A percentile compares a stretch with the other conserved stretches of the same genome.
phyloP scores from a whole-genome alignment of 192 early-diverging fungal genomes.

The Gaertneriomyces semiglobifer region DNA sequence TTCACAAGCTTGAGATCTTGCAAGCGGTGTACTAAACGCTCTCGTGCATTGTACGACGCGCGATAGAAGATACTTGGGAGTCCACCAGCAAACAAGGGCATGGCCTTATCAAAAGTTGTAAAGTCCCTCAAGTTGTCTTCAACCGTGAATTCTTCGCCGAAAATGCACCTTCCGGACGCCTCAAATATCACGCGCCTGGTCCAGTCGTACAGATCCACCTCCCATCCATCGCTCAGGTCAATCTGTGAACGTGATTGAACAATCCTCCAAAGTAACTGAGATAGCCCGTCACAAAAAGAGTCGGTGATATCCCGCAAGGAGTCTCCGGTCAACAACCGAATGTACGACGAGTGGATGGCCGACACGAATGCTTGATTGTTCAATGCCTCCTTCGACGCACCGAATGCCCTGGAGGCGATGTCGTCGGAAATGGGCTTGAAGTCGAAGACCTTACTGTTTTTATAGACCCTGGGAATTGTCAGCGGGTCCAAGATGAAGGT shows the following conservation, averaged over 20 bases:
- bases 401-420: background rate
- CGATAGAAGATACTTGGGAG: background rate
- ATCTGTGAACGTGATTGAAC: background rate
- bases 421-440: background rate
- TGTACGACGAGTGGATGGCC: background rate
- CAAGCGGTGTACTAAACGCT: background rate
- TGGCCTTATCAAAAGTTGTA: background rate
- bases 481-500: conserved; percentile 1
- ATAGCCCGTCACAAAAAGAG: background rate
- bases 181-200: background rate
- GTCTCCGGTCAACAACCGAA: background rate
- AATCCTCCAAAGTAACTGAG: background rate
- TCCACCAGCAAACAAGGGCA: background rate
- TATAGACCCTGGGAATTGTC: background rate
- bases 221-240: background rate
- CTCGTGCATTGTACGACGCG: background rate
- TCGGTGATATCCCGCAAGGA: background rate
- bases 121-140: background rate
- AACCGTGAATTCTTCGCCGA: background rate
- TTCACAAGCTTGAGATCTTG: background rate
- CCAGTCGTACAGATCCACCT: background rate
- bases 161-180: background rate
- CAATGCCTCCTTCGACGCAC: background rate
- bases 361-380: background rate
- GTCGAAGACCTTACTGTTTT: background rate